Evolutionary conservation across 192 early-diverging fungal genomes (phyloP), one percentile per base, ranked within the genome.

Genomic region (Linnemannia hyalina): DNA sequence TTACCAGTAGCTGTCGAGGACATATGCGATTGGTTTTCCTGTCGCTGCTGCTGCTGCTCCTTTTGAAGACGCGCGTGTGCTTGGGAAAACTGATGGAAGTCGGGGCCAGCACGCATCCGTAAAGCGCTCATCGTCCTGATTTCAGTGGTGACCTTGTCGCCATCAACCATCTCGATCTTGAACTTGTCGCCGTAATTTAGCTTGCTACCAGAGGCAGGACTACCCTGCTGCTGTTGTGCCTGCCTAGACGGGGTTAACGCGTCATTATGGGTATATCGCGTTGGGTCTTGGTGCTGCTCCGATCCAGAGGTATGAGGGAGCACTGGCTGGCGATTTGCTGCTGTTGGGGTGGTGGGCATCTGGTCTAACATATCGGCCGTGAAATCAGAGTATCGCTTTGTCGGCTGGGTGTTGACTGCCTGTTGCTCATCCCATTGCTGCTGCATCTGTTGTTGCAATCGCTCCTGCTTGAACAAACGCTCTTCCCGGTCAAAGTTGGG

Each of bases 161-260:
- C 83, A n/a, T 85, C 83, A 4, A 85, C 74, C 73, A 80, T 54
- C 60, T 85, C 83, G 74, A 85, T 80, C 70, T 73, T 75, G 63
- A 85, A 38, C 47, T 85, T 74, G 68, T 85, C 78, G 0, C 83
- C 83, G 73, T 76, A 85, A 0, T 80, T 55, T 46, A 85, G 49
- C 15, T 40, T 55, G 4, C 40, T 11, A 23, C 60, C 23, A 29
- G 60, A 26, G 4, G 29, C 36, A 20, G 46, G 29, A 6, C 63
- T 42, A 1, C 22, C 3, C 6, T 71, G 73, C 1, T 69, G 76
- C n/a, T 76, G 75, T 1, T 68, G 60, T 40, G 32, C 20, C 65
- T 70, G 16, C 20, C 36, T 18, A 16, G 76, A 38, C 29, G 40
- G 26, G 29, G 47, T 54, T 41, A 42, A 38, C 49, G 47, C 35